phyloP scores from a whole-genome alignment of 352 stramenopile genomes.

The Aphanomyces euteiches region DNA sequence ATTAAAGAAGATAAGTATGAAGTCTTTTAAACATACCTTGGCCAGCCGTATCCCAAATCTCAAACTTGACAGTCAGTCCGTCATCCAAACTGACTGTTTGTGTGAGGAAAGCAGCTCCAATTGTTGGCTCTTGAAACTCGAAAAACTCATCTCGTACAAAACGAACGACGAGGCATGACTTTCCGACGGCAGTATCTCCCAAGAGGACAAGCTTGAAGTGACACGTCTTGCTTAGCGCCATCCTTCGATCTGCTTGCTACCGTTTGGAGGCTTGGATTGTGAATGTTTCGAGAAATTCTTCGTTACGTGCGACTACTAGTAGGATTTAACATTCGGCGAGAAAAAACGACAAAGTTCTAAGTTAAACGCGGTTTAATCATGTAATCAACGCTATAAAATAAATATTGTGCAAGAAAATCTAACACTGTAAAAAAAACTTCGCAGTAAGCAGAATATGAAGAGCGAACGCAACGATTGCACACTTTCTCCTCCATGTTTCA shows the following conservation, averaged over 20 bases:
- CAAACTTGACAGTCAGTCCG: constrained; percentile 98
- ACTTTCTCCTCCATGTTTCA: too few relatives aligned
- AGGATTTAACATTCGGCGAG: not conserved
- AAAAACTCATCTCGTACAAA: constrained; percentile 99
- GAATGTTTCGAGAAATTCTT: not conserved
- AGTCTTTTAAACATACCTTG: constrained; percentile 59
- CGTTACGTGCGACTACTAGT: not conserved
- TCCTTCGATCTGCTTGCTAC: constrained; percentile 30
- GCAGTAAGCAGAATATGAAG: too few relatives aligned
- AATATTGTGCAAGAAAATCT: too few relatives aligned
- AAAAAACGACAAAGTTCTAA: too few relatives aligned
- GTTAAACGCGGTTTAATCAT: too few relatives aligned
- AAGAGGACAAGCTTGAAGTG: constrained; percentile 99
- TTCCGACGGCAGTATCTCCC: constrained; percentile 98
- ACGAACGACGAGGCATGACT: constrained; percentile 99
- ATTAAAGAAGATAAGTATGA: not conserved
- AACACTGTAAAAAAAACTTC: too few relatives aligned
- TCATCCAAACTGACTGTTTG: constrained; percentile 98
- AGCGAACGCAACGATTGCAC: too few relatives aligned
- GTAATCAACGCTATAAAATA: too few relatives aligned
- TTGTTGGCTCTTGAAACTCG: constrained; percentile 98
- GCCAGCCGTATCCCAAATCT: constrained; percentile 99
- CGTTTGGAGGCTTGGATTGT: constrained; percentile 1
- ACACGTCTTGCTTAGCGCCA: constrained; percentile 80
- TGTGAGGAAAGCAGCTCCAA: constrained; percentile 96